Evolutionary conservation across 1,284 basidiomycete species (phyloP).

Genomic region (Fomes fomentarius): DNA sequence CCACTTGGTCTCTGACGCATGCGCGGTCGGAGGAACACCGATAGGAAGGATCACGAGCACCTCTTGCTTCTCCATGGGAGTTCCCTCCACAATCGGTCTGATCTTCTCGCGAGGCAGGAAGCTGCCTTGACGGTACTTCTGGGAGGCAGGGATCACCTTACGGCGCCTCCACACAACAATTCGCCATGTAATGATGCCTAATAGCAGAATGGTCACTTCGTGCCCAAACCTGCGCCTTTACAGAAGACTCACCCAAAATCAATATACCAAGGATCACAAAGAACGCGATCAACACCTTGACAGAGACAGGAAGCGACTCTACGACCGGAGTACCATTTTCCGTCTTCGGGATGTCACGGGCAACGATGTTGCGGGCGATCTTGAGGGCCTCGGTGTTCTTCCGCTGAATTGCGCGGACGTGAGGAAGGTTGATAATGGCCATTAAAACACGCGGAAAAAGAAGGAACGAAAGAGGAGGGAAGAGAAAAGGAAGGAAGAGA

Average conservation of each 20-base stretch:
- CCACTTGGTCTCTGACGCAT: slow-evolving; percentile 19
- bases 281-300: slow-evolving; percentile 35
- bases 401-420: slow-evolving; percentile 23
- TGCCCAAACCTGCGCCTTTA: not conserved
- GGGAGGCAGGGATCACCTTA: slow-evolving; percentile 18
- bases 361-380: slow-evolving; percentile 13
- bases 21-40: slow-evolving; percentile 21
- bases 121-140: slow-evolving; percentile 24
- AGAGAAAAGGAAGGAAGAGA: slow-evolving; percentile 18
- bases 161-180: slow-evolving; percentile 33
- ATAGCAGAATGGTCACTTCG: not conserved
- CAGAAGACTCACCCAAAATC: slow-evolving; percentile 33
- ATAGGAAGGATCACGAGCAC: slow-evolving; percentile 24
- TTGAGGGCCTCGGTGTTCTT: slow-evolving; percentile 9
- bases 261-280: slow-evolving; percentile 36
- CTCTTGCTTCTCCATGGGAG: slow-evolving; percentile 26
- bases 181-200: slow-evolving; percentile 37
- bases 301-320: slow-evolving; percentile 30
- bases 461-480: slow-evolving; percentile 24
- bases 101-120: slow-evolving; percentile 27
- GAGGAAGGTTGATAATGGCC: slow-evolving; percentile 28
- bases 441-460: slow-evolving; percentile 25
- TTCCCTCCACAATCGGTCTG: slow-evolving; percentile 20
- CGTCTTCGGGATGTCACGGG: slow-evolving; percentile 14
- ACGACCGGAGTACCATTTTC: slow-evolving; percentile 20